A percentile compares a stretch with the other conserved stretches of the same genome.
These are phyloP conservation scores for Westerdykella sp. DNA, from an alignment of 2,329 filamentous ascomycete genomes.

Conservation along the genomic window DNA sequence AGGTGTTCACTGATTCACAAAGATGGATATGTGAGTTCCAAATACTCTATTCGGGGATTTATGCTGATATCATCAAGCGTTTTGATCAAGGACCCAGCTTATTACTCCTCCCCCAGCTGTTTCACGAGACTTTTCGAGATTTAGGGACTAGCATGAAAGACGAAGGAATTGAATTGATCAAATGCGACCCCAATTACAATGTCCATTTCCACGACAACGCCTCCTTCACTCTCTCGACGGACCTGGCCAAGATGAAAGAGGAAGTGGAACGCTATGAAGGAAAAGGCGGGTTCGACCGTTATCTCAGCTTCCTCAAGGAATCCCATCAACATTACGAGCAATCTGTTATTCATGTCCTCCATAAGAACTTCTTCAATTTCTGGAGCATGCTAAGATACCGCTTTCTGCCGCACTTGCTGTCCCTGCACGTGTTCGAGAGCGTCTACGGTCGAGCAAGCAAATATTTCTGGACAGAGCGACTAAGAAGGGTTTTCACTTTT, in stretches of 20 bases:
- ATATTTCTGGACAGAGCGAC: conserved; percentile 64
- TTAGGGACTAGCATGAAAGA: conserved; percentile 59
- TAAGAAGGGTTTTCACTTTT: conserved; percentile 68
- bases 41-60: neutral
- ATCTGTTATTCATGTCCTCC: conserved; percentile 58
- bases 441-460: conserved; percentile 59
- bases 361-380: conserved; percentile 60
- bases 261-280: conserved; percentile 70
- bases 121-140: conserved; percentile 62
- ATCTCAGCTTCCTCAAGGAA: conserved; percentile 61
- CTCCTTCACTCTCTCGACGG: conserved; percentile 58
- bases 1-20: conserved; percentile 61
- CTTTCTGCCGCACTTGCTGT: conserved; percentile 54
- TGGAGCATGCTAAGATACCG: conserved; percentile 52
- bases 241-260: conserved; percentile 62
- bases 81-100: conserved; percentile 75
- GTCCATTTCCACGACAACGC: conserved; percentile 66
- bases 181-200: conserved; percentile 70
- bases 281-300: conserved; percentile 63
- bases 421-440: conserved; percentile 63
- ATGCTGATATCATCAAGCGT: conserved; percentile 37
- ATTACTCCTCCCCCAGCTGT: conserved; percentile 64
- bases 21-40: conserved; percentile 47
- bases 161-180: conserved; percentile 62
- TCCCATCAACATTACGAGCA: conserved; percentile 65